A percentile compares a stretch with the other conserved stretches of the same genome.
Conservation (phyloP, 73 alveolate genomes). For the Tetrahymena elliotti region DNA sequence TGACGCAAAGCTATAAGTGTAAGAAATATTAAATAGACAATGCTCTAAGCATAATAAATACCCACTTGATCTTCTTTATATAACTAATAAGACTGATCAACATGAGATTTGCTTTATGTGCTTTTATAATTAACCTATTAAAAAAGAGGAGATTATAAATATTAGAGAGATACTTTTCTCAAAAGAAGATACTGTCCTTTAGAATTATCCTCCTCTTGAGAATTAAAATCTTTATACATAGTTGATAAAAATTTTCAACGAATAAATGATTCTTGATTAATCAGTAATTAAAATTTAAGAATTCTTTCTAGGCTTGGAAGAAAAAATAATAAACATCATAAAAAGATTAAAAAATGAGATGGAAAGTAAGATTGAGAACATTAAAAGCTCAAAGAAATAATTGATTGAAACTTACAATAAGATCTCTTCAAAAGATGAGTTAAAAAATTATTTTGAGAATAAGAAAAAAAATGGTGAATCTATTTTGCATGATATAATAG, state of each 20-base stretch:
- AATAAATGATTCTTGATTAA: not conserved
- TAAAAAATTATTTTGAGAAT: not conserved
- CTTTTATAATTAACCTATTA: not conserved
- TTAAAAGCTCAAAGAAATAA: not conserved
- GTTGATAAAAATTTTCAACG: not conserved
- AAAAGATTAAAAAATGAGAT: not conserved
- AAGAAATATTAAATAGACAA: not conserved
- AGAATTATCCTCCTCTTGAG: not conserved
- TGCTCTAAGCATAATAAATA: not conserved
- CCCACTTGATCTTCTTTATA: not conserved
- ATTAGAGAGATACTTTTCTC: not conserved
- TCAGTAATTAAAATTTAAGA: not conserved
- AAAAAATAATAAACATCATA: not conserved
- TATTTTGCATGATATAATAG: not conserved
- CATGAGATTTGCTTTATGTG: not conserved
- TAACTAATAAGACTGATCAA: not conserved
- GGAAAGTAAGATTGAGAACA: not conserved
- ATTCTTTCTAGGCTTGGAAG: not conserved
- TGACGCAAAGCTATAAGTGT: not conserved
- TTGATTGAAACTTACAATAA: not conserved
- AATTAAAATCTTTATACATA: not conserved
- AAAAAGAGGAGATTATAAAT: not conserved
- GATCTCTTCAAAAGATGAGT: not conserved
- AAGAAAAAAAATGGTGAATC: not conserved
- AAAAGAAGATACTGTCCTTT: not conserved